Percentiles rank a stretch among this genome's conserved stretches.
Conservation (phyloP, 192 early-diverging fungal genomes). For the Neocallimastix lanati region DNA sequence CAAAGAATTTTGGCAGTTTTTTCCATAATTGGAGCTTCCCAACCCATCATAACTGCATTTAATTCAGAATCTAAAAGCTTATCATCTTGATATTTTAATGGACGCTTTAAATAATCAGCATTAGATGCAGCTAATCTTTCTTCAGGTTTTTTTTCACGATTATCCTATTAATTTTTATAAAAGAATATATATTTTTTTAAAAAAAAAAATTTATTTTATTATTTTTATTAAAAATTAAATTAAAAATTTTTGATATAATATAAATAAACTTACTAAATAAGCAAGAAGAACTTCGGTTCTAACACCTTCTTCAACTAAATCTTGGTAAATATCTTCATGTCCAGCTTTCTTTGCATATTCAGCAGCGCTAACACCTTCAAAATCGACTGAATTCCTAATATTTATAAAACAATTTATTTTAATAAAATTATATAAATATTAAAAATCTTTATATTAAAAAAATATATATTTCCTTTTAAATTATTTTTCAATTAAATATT, state of each 20-base stretch:
- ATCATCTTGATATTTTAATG: constrained; percentile 54
- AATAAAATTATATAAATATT: too few relatives aligned
- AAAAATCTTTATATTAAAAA: too few relatives aligned
- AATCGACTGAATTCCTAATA: constrained; percentile 70
- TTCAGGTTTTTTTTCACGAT: constrained; percentile 13
- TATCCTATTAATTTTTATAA: neutral
- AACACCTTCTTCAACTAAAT: constrained; percentile 63
- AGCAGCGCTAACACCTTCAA: constrained; percentile 53
- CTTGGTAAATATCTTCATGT: constrained; percentile 49
- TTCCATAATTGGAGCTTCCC: constrained; percentile 86
- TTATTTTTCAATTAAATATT: too few relatives aligned
- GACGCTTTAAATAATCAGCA: constrained; percentile 54
- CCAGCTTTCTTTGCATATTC: constrained; percentile 59
- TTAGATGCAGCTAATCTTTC: constrained; percentile 29
- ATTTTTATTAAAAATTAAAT: too few relatives aligned
- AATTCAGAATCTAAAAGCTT: constrained; percentile 64
- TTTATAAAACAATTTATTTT: too few relatives aligned
- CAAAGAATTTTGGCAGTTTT: constrained; percentile 60
- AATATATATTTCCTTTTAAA: too few relatives aligned
- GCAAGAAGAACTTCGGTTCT: constrained; percentile 64
- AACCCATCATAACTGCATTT: constrained; percentile 97
- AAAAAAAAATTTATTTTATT: too few relatives aligned
- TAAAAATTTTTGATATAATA: too few relatives aligned
- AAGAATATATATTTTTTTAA: too few relatives aligned
- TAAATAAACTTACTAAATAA: constrained; percentile 16